Base-by-base conservation (phyloP, 768 basidiomycete species). In the Hebeloma cylindrosporum region DNA sequence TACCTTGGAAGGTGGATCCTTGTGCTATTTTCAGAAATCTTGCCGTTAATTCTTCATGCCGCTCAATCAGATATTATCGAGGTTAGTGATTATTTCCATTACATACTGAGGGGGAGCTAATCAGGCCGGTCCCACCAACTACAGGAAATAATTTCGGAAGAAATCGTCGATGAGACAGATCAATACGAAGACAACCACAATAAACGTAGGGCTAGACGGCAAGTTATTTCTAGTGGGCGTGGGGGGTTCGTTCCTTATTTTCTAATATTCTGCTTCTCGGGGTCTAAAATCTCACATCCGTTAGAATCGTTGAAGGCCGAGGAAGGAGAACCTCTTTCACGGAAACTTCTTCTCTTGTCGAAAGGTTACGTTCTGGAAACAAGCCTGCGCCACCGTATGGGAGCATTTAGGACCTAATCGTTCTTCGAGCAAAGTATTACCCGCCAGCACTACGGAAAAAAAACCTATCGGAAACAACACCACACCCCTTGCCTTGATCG, bases 101-200 rank as follows among this genome's bases (percentile, higher is more conserved):
- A n/a, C n/a, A n/a, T n/a, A n/a, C n/a, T n/a, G n/a, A n/a, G n/a
- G n/a, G n/a, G n/a, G n/a, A n/a, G n/a, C n/a, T n/a, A n/a, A n/a
- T n/a, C n/a, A n/a, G n/a, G n/a, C n/a, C n/a, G n/a, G n/a, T n/a
- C n/a, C 9, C 16, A 11, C 14, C 7, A 48, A 3, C 62, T 60
- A 45, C 65, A 90, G 78, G 93, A 95, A 76, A 95, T 98, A 51
- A 89, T 97, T 10, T 84, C 87, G 1, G 92, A 96, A 67, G 94
- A 96, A 63, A 95, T 96, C 43, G 85, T 95, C 18, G 93, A 95
- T 57, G 93, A 96, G 65, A 95, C 92, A 4, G 93, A 96, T 65
- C 75, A 82, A 18, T 94, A 86, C 55, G 85, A 89, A 54, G 89
- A 92, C 54, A 96, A 94, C 59, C 82, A 82, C 30, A 83, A 79